phyloP scores from a whole-genome alignment of 306 rosid species.

The Cucurbita pepo region DNA sequence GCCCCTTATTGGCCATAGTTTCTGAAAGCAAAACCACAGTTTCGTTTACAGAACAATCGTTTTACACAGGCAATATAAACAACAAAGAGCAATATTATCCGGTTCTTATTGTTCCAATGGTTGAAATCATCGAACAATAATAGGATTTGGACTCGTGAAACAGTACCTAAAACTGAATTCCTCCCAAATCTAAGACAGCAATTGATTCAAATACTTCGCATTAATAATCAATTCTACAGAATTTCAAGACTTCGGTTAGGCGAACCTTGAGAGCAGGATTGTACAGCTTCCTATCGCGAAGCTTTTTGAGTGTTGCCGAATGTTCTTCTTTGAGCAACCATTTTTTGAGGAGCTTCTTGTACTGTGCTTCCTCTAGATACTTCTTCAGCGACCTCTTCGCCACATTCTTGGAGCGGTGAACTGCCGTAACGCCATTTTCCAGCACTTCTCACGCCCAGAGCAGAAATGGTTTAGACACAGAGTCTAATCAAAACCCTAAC shows the following conservation, averaged over 20 bases:
- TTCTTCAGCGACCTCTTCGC: conserved; percentile 53
- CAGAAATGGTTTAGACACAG: not conserved
- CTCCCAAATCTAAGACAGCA: not conserved
- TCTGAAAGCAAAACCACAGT: conserved; percentile 48
- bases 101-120: not conserved
- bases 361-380: conserved; percentile 69
- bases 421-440: conserved; percentile 45
- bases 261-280: conserved; percentile 74
- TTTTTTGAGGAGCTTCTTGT: conserved; percentile 52
- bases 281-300: conserved; percentile 58
- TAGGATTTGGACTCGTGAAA: not conserved
- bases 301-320: conserved; percentile 65
- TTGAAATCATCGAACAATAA: not conserved
- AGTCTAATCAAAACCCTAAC: conserved; percentile 19
- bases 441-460: not conserved
- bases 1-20: conserved; percentile 52
- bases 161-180: not conserved
- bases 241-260: not conserved
- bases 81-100: not conserved
- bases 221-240: not conserved
- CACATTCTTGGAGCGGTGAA: conserved; percentile 42
- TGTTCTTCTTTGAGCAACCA: conserved; percentile 41
- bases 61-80: not conserved
- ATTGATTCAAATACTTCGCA: not conserved
- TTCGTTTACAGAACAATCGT: not conserved